A percentile compares a stretch with the other conserved stretches of the same genome.
These are phyloP conservation scores for Talinum fruticosum DNA, from an alignment of 148 eudicot genomes.

Conservation along the genomic window DNA sequence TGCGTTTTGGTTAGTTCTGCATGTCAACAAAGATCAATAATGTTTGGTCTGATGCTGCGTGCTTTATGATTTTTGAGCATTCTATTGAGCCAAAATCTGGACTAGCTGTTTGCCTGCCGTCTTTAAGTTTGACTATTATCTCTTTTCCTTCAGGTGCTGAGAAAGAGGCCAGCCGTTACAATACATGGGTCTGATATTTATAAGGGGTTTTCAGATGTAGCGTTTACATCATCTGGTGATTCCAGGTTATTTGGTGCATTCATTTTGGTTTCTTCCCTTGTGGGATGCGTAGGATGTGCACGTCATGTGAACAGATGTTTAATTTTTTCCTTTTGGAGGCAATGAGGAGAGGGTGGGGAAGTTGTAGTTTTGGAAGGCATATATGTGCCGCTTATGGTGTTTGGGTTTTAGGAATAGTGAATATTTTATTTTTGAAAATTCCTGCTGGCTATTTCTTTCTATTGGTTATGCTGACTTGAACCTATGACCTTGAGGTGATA, in stretches of 20 bases:
- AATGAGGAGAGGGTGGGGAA: not conserved
- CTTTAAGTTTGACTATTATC: constrained; percentile 5
- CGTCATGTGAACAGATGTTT: no score
- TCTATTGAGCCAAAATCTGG: not conserved
- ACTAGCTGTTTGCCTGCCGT: not conserved
- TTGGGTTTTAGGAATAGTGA: not conserved
- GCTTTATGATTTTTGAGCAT: not conserved
- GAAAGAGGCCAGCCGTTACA: constrained; percentile 50
- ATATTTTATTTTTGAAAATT: not conserved
- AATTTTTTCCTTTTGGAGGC: not conserved
- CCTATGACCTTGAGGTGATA: not conserved
- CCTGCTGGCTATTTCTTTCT: not conserved
- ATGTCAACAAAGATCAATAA: not conserved
- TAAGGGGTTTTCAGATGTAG: constrained; percentile 73
- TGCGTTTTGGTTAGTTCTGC: not conserved
- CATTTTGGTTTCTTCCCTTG: not conserved
- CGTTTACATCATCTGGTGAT: constrained; percentile 54
- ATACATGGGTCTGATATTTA: constrained; percentile 52
- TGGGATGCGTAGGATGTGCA: not conserved
- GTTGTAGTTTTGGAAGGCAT: not conserved
- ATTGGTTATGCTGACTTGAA: not conserved
- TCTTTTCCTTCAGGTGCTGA: constrained; percentile 50
- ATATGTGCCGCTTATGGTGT: not conserved
- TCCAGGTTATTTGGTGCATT: constrained; percentile 49
- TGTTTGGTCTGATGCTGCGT: not conserved